Base-by-base conservation (phyloP, 176 grass and related monocot genomes). In the Cenchrus purpureus region DNA sequence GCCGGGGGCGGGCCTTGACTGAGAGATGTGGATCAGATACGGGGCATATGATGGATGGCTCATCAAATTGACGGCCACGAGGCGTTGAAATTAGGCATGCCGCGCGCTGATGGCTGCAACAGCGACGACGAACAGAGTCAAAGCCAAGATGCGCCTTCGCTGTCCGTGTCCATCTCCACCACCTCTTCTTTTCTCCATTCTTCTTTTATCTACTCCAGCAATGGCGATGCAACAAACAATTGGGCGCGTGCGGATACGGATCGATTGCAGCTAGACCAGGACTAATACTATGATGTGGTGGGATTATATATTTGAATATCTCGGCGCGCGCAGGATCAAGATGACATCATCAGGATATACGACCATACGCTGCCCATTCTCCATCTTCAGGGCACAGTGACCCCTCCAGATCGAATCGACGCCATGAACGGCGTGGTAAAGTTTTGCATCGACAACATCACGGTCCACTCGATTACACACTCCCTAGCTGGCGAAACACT, bases 81-180 rank as follows among this genome's bases (percentile, higher is more conserved):
- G 70, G 61, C 84, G 67, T 86, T 65, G 76, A 79, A 80, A 57
- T 57, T 19, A 57, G 42, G 52, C 12, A 28, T 62, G 65, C 32
- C 1, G 12, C 51, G 32, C 29, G 51, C 3, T 22, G 57, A 40
- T 40, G 37, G 37, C 37, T 40, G 37, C 37, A 40, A 40, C 17
- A 70, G 42, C 61, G 13, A 60, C 5, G 52, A 9, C 14, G 12
- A 40, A 40, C 37, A 43, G 40, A 61, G 88, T 89, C 88, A 89
- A 85, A 82, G 71, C 63, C 80, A 83, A 31, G n/a, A 78, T 22
- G 64, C 80, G 56, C 80, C 40, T 17, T 79, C 75, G 46, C 70
- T 89, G 62, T 80, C 61, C 70, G 25, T 51, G 0, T 49, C 61
- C 0, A 75, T 81, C 87, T 54, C 25, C 73, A 77, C 54, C 34